Conservation (phyloP, 2,329 filamentous ascomycete genomes). For the Epichloe amarillans region DNA sequence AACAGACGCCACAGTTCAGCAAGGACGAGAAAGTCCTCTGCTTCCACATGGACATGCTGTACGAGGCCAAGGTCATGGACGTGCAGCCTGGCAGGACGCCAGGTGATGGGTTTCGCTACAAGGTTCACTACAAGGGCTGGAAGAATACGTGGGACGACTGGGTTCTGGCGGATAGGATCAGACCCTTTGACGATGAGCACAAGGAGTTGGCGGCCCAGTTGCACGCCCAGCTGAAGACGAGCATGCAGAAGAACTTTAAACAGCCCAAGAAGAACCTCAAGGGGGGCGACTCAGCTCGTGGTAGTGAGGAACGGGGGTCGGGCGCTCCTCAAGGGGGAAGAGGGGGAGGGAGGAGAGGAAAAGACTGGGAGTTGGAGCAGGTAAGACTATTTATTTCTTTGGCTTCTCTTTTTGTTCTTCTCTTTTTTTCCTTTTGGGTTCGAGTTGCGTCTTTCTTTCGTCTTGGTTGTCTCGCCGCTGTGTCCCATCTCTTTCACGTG, state of each 20-base stretch:
- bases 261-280: constrained; percentile 34
- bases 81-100: constrained; percentile 55
- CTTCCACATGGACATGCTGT: constrained; percentile 93
- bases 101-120: constrained; percentile 64
- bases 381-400: constrained; percentile 31
- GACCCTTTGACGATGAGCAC: constrained; percentile 92
- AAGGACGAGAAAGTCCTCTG: constrained; percentile 93
- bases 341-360: constrained; percentile 61
- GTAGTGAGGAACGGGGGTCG: constrained; percentile 64
- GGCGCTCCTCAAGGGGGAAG: constrained; percentile 46
- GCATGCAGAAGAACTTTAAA: constrained; percentile 40
- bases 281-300: constrained; percentile 42
- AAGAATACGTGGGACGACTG: constrained; percentile 99
- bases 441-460: not conserved
- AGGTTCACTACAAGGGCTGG: constrained; percentile 98
- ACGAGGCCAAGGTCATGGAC: constrained; percentile 92
- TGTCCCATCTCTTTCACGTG: no score
- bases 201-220: constrained; percentile 71
- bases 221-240: constrained; percentile 51
- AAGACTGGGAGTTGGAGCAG: constrained; percentile 74
- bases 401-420: constrained; percentile 6
- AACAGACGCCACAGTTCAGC: constrained; percentile 33
- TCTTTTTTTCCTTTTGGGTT: not conserved
- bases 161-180: constrained; percentile 85
- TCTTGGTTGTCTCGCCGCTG: not conserved